phyloP scores from a whole-genome alignment of 148 eudicot species.

The Rhododendron henanense region DNA sequence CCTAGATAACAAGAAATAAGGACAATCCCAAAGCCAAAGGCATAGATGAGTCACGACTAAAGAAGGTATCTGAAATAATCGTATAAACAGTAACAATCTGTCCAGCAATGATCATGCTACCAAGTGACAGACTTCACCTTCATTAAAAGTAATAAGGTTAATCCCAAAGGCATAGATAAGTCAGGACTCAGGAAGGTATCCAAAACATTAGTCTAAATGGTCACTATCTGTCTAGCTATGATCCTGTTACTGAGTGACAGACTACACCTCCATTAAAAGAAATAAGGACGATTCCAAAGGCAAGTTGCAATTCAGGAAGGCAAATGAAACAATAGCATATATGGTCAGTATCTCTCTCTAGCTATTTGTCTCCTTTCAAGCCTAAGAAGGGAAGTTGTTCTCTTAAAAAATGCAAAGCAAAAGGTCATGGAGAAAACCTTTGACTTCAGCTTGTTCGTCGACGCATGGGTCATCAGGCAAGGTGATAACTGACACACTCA shows the following conservation, averaged over 20 bases:
- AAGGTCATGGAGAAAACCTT: neutral
- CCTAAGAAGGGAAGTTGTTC: neutral
- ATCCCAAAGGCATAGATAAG: neutral
- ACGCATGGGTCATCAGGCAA: neutral
- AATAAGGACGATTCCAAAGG: neutral
- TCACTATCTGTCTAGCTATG: neutral
- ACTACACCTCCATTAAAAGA: neutral
- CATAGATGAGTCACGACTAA: neutral
- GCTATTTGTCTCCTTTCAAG: neutral
- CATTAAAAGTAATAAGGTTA: neutral
- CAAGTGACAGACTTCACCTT: neutral
- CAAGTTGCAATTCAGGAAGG: neutral
- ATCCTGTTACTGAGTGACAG: neutral
- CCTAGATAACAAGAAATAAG: neutral
- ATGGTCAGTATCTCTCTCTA: neutral
- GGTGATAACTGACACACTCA: neutral
- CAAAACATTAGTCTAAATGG: neutral
- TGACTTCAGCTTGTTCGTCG: neutral
- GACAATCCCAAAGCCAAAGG: neutral
- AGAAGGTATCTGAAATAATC: neutral
- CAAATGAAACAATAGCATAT: neutral
- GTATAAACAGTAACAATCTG: neutral
- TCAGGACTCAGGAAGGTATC: neutral
- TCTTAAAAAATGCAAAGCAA: neutral
- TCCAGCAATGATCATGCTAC: neutral